Evolutionary conservation across 192 early-diverging fungal genomes (phyloP), one percentile per base, ranked within the genome.

Genomic region (Podila epigama): DNA sequence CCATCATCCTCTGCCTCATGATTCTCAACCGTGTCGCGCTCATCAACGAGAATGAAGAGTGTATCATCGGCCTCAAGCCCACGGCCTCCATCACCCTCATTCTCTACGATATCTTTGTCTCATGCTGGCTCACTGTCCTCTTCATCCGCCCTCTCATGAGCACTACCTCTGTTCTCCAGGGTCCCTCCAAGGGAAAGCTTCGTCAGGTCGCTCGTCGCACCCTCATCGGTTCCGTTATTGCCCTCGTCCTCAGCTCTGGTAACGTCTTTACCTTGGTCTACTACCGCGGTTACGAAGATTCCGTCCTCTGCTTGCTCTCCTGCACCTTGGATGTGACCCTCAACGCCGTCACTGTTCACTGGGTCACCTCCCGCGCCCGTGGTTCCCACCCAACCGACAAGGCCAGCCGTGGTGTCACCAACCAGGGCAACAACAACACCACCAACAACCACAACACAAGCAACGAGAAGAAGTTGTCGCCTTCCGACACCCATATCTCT

Each of bases 301-400:
- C 81, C 18, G 66, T 82, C 15, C 44, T 85, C 7, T 85, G 84
- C 56, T 48, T 85, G 40, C 69, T 80, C 15, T 81, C 75, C 18
- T 85, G 84, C 48, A 78, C 77, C 15, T 35, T 85, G 31, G 84
- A 85, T 50, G 84, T 85, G 25, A 83, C 79, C 7, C 51, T 85
- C 18, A 85, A 83, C 39, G 70, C 79, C 9, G 52, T 51, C 28
- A 81, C 81, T 1, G 67, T 85, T 31, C 81, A 83, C 55, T 85
- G 84, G 84, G 84, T 85, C 42, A 83, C 77, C 32, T 66, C 58
- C 0, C 72, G 65, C 28, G 65, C 59, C 15, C 64, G 60, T 9
- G 39, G 60, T 16, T 31, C 52, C 28, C 51, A 31, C 34, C 15
- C 52, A 1, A 34, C 64, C 1, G 59, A 63, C 15, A 70, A 70